These are phyloP conservation scores for Termitomyces sp. DNA, from an alignment of 768 basidiomycete genomes.

Conservation along the genomic window DNA sequence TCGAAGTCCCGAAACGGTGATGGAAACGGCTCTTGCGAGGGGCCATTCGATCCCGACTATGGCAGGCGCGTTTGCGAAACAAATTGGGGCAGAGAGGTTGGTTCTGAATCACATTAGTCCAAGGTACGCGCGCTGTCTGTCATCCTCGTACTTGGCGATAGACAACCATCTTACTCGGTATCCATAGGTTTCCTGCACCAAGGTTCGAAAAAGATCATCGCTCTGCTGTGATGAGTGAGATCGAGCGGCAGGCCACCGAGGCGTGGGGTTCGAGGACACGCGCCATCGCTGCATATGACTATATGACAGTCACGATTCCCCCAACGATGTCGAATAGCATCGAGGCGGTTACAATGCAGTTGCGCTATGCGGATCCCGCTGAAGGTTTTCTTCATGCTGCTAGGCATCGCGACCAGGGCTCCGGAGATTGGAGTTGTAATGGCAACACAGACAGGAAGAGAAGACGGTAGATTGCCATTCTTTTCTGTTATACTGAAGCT, in stretches of 20 bases:
- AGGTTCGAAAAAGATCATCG: constrained; percentile 32
- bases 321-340: neutral
- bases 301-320: constrained; percentile 42
- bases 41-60: constrained; percentile 80
- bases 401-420: neutral
- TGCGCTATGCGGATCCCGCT: constrained; percentile 19
- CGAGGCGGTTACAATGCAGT: constrained; percentile 4
- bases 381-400: constrained; percentile 19
- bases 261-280: constrained; percentile 47
- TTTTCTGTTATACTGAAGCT: neutral
- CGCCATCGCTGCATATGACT: constrained; percentile 57
- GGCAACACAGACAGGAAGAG: constrained; percentile 20
- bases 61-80: constrained; percentile 73
- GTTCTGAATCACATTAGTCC: constrained; percentile 78
- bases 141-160: neutral
- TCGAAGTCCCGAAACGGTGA: constrained; percentile 37
- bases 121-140: constrained; percentile 38
- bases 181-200: constrained; percentile 50
- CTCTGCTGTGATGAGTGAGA: constrained; percentile 51
- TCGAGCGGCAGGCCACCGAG: constrained; percentile 58
- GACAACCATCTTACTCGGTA: constrained; percentile 5
- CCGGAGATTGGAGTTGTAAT: constrained; percentile 7
- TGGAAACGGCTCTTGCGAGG: constrained; percentile 49
- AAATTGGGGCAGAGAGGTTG: constrained; percentile 53
- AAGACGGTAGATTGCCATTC: constrained; percentile 11